Evolutionary conservation across 306 rosid species (phyloP).

Genomic region (Echinosophora koreensis): DNA sequence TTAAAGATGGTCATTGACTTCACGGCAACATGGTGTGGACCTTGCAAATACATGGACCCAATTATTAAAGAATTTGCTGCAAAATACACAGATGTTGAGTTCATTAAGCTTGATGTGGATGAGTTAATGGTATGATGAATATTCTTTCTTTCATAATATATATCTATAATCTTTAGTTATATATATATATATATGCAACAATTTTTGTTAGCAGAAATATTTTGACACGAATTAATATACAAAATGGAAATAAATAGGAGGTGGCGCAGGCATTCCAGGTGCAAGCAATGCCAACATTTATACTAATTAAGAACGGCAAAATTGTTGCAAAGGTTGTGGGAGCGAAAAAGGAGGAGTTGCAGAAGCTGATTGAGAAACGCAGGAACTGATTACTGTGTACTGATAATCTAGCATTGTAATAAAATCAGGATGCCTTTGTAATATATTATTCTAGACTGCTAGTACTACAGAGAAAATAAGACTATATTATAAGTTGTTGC

Average conservation of each 20-base stretch:
- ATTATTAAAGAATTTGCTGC: slow-evolving; percentile 54
- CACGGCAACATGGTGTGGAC: slow-evolving; percentile 81
- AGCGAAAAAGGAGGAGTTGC: slow-evolving; percentile 64
- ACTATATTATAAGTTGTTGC: neutral
- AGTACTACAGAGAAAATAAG: neutral
- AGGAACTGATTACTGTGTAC: slow-evolving; percentile 40
- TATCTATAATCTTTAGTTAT: neutral
- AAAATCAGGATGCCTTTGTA: slow-evolving; percentile 1
- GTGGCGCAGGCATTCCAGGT: slow-evolving; percentile 64
- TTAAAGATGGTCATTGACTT: slow-evolving; percentile 71
- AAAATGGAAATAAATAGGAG: slow-evolving; percentile 51
- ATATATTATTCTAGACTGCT: neutral
- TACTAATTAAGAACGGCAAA: slow-evolving; percentile 67
- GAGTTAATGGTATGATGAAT: slow-evolving; percentile 61
- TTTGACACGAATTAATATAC: neutral
- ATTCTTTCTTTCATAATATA: neutral
- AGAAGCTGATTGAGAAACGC: slow-evolving; percentile 66
- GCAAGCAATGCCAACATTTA: slow-evolving; percentile 73
- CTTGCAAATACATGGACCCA: slow-evolving; percentile 70
- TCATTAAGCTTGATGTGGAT: slow-evolving; percentile 75
- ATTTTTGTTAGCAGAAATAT: neutral
- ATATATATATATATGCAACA: neutral
- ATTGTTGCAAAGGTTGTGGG: slow-evolving; percentile 65
- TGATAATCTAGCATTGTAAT: neutral
- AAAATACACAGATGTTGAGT: slow-evolving; percentile 64